phyloP scores from a whole-genome alignment of 2,329 filamentous ascomycete genomes.

The Sporothrix euskadiensis region DNA sequence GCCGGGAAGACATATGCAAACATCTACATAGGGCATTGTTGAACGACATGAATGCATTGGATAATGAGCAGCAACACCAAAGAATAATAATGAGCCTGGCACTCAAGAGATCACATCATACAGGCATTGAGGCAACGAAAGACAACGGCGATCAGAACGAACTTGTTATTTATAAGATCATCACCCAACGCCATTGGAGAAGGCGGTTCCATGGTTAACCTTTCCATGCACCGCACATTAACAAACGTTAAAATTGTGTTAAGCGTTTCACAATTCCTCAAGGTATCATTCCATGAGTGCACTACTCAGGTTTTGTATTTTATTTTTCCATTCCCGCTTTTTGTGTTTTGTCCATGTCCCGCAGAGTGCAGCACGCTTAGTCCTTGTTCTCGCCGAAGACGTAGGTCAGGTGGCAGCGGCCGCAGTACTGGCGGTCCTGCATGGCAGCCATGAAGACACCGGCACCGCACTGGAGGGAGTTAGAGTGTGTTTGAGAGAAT shows the following conservation, averaged over 20 bases:
- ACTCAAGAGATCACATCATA: not conserved
- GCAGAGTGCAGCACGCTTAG: conserved; percentile 42
- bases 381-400: conserved; percentile 64
- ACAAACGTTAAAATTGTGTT: conserved; percentile 17
- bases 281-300: conserved; percentile 33
- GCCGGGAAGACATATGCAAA: not conserved
- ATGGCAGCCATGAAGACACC: conserved; percentile 99
- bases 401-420: conserved; percentile 71
- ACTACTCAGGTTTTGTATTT: conserved; percentile 19
- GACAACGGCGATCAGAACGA: conserved; percentile 19
- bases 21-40: conserved; percentile 41
- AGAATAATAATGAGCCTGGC: not conserved
- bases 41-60: not conserved
- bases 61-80: not conserved
- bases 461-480: conserved; percentile 77
- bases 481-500: too few relatives aligned
- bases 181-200: conserved; percentile 27
- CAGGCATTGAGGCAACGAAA: not conserved
- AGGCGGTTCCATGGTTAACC: conserved; percentile 27
- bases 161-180: conserved; percentile 18
- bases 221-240: conserved; percentile 28
- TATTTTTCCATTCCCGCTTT: not conserved
- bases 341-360: not conserved
- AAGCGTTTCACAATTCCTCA: conserved; percentile 28
- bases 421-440: conserved; percentile 99